Conservation (phyloP, 805 yeast species). For the Torulaspora maleeae region DNA sequence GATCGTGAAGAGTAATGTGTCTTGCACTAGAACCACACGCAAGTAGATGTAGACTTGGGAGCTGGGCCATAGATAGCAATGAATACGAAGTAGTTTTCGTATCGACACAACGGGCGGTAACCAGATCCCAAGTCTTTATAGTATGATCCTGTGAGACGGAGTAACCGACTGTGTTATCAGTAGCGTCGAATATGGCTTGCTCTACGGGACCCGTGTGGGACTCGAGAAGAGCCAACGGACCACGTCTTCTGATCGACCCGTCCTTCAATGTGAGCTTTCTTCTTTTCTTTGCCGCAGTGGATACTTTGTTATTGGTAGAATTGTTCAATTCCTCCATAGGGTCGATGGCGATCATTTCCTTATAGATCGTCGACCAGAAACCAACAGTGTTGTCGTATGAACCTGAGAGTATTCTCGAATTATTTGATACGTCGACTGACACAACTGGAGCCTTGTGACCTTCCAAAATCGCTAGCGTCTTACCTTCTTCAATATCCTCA, state of each 20-base stretch:
- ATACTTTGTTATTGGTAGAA: conserved; percentile 40
- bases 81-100: conserved; percentile 85
- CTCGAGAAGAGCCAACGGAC: conserved; percentile 73
- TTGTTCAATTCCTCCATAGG: conserved; percentile 44
- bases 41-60: conserved; percentile 63
- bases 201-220: conserved; percentile 87
- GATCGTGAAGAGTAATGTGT: conserved; percentile 91
- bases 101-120: conserved; percentile 79
- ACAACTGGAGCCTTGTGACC: conserved; percentile 91
- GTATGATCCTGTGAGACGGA: conserved; percentile 96
- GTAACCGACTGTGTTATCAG: conserved; percentile 78
- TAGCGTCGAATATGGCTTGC: conserved; percentile 66
- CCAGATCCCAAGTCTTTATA: conserved; percentile 92
- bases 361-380: conserved; percentile 82
- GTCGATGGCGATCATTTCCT: conserved; percentile 70
- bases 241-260: conserved; percentile 69
- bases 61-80: conserved; percentile 64
- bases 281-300: conserved; percentile 85
- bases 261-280: conserved; percentile 75
- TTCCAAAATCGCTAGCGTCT: conserved; percentile 76
- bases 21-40: conserved; percentile 98
- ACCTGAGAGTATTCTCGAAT: conserved; percentile 72
- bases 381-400: conserved; percentile 77
- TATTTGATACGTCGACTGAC: conserved; percentile 54
- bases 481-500: conserved; percentile 57